Base-by-base conservation (phyloP, 2,329 filamentous ascomycete species). In the Chaetomiaceae sp. region DNA sequence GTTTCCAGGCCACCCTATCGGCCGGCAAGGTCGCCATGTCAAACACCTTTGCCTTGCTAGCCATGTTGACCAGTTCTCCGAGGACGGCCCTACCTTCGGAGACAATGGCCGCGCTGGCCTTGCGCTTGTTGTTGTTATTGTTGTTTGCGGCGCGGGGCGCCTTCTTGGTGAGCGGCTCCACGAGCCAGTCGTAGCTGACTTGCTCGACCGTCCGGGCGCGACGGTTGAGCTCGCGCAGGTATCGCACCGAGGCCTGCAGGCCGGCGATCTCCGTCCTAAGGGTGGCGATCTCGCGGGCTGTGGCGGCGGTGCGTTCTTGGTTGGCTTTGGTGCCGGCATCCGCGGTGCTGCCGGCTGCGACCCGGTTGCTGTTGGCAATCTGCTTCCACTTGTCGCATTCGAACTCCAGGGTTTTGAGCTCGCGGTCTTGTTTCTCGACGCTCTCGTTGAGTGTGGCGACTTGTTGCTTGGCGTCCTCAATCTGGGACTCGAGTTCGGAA, bases 351-450 rank as follows among this genome's bases (percentile, higher is more conserved):
- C 69, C 71, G 4, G 71, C 71, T 55, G 78, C 80, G 9, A 76
- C 75, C 22, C 76, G 75, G 61, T 75, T 79, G 64, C 85, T 83
- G 63, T 81, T 82, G 5, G 84, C 85, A 57, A 83, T 77, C 74
- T 85, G 85, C 75, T 85, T 85, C 83, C 82, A 87, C 66, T 83
- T 84, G 68, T 86, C 84, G 47, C 83, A 77, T 64, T 88, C 84
- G 3, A 76, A 73, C 69, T 87, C 85, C 46, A 87, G 74, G 2
- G 71, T 74, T 68, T 82, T 81, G 63, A 85, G 77, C 67, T 87
- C 83, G 49, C 83, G 80, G 64, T 85, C 83, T 60, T 87, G 83
- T 69, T 82, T 80, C 68, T 85, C 79, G 46, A 88, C 78, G 47
- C 83, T 81, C 57, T 86, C 82, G 61, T 78, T 77, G 53, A 88